Base-by-base conservation (phyloP, 305 asterid species). In the Withania somnifera region DNA sequence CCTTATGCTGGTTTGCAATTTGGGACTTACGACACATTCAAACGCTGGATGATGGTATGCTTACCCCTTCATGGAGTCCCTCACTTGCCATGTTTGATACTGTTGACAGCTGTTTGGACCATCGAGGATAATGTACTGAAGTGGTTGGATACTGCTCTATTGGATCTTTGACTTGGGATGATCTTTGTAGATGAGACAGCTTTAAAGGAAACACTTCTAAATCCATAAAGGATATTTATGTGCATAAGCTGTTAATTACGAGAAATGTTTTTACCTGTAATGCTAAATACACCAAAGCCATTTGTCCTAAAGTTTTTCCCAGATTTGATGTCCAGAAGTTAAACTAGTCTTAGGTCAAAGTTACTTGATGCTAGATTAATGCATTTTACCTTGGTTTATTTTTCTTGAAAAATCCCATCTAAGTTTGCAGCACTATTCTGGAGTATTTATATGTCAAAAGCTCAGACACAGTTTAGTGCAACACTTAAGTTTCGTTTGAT, bases 1-100 rank as follows among this genome's bases (percentile, higher is more conserved):
- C 99, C 99, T 78, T 95, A 93, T 86, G 99, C 98, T 17, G 99
- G 98, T 68, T 80, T 95, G 87, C 99, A 93, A 66, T 91, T 95
- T 86, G 99, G 99, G 78, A 95, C 97, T 34, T 95, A 93, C 20
- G 99, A 95, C 84, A 92, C 98, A 32, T 92, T 95, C 89, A 93
- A 95, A 81, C 98, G 98, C 38, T 93, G 99, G 99, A 42, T 89
- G 80, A 86, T 88, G 94, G 98, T 95, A 85, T 15, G 60, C 47
- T 79, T 68, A 68, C 79, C 34, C 61, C 69, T n/a, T 47, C 17
- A 45, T 8, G 34, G 40, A 47, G 8, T 47, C 15, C 14, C 58
- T 45, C 58, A 45, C 79, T 69, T 71, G 9, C 15, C 1, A 73
- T 15, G 36, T 26, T 47, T 73, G 26, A 73, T 47, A 45, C 24